Conservation (phyloP, 1,284 basidiomycete species). For the Vanrija sp. region DNA sequence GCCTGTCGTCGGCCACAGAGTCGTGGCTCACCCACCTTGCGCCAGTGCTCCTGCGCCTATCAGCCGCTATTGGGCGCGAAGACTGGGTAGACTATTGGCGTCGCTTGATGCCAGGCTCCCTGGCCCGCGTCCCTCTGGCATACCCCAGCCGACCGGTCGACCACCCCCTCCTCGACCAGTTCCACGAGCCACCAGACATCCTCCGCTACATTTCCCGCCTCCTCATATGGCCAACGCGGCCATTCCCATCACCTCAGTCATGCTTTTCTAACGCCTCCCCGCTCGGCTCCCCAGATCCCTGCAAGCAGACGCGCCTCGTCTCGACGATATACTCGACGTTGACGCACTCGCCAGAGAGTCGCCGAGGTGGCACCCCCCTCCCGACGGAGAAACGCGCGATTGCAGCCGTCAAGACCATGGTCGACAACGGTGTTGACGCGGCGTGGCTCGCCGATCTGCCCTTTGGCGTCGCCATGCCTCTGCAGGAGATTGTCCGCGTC, state of each 20-base stretch:
- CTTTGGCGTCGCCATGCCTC: conserved; percentile 69
- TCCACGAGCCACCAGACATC: conserved; percentile 48
- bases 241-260: conserved; percentile 28
- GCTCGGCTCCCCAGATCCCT: conserved; percentile 20
- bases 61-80: conserved; percentile 57
- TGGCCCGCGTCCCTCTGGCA: neutral
- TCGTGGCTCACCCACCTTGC: conserved; percentile 60
- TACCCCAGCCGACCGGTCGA: conserved; percentile 2
- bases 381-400: conserved; percentile 51
- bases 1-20: conserved; percentile 49
- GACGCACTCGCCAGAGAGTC: conserved; percentile 45
- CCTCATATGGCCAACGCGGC: conserved; percentile 16
- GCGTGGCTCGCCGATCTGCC: conserved; percentile 57
- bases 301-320: conserved; percentile 22
- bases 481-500: conserved; percentile 74
- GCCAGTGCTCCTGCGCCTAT: conserved; percentile 64
- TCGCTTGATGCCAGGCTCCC: conserved; percentile 62
- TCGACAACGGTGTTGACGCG: conserved; percentile 54
- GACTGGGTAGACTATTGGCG: conserved; percentile 90
- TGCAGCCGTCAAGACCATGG: conserved; percentile 61
- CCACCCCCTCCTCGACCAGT: conserved; percentile 29
- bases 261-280: conserved; percentile 54
- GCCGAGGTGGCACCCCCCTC: neutral
- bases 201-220: conserved; percentile 39
- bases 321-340: conserved; percentile 24